A percentile compares a stretch with the other conserved stretches of the same genome.
Evolutionary conservation across 805 yeast genomes (phyloP).

Genomic region (Kodamaea kakaduensis): DNA sequence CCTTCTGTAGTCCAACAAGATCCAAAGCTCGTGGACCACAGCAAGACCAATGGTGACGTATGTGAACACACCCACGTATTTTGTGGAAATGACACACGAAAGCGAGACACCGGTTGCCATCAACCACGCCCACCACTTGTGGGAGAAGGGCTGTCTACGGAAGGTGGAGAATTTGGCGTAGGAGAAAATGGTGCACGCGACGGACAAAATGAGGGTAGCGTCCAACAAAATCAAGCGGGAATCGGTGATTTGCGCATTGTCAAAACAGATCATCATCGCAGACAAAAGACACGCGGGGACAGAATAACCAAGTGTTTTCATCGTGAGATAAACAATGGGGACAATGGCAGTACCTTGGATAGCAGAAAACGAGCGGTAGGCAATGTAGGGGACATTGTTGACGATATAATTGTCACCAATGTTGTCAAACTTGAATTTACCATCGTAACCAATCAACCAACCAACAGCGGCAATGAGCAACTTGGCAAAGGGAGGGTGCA

Average conservation of each 20-base stretch:
- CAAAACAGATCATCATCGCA: conserved; percentile 70
- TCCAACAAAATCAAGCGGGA: conserved; percentile 89
- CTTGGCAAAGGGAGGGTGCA: conserved; percentile 98
- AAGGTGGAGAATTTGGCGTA: conserved; percentile 74
- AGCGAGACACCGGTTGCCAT: conserved; percentile 76
- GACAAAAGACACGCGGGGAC: conserved; percentile 78
- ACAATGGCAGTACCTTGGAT: conserved; percentile 77
- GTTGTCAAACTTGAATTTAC: conserved; percentile 85
- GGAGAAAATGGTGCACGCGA: conserved; percentile 74
- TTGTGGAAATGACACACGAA: conserved; percentile 91
- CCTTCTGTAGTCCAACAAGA: conserved; percentile 63
- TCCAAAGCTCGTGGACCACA: conserved; percentile 85
- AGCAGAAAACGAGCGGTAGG: conserved; percentile 76
- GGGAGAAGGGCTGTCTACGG: conserved; percentile 61
- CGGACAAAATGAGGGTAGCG: conserved; percentile 79
- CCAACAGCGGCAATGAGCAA: conserved; percentile 88
- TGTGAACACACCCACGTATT: conserved; percentile 93
- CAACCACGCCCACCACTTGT: conserved; percentile 86
- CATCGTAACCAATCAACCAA: conserved; percentile 83
- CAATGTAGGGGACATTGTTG: conserved; percentile 83
- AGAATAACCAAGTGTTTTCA: conserved; percentile 80
- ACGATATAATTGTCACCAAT: conserved; percentile 79
- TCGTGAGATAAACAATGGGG: conserved; percentile 76
- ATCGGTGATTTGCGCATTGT: conserved; percentile 87
- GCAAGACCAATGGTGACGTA: conserved; percentile 85